Evolutionary conservation across 2,329 filamentous ascomycete genomes (phyloP).

Genomic region (Dothiorella sarmentorum): DNA sequence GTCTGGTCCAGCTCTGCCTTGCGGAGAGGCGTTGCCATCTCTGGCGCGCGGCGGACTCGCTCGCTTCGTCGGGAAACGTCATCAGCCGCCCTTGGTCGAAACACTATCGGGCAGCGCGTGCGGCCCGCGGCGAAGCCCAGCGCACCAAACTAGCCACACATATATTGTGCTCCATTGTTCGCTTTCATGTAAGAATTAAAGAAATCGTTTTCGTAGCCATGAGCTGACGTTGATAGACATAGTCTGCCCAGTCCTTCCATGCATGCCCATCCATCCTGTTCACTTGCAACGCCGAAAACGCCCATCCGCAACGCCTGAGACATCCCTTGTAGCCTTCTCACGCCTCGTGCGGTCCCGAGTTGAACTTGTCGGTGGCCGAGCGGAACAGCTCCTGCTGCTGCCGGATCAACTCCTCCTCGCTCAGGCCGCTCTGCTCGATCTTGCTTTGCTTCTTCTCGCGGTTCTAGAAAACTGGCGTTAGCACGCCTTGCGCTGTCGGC

Average conservation of each 20-base stretch:
- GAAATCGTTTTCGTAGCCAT: constrained; percentile 2
- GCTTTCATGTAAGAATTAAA: not conserved
- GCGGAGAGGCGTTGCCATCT: not conserved
- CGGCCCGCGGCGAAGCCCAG: not conserved
- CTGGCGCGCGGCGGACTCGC: not conserved
- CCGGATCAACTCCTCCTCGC: constrained; percentile 81
- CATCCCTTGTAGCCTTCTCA: not conserved
- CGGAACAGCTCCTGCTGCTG: constrained; percentile 92
- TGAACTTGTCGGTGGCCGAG: constrained; percentile 70
- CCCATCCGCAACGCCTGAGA: constrained; percentile 13
- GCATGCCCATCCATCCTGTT: not conserved
- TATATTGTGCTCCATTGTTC: not conserved
- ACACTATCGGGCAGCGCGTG: not conserved
- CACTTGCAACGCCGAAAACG: constrained; percentile 12
- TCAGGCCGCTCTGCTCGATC: constrained; percentile 89
- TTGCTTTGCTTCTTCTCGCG: constrained; percentile 97
- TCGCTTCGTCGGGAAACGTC: constrained; percentile 15
- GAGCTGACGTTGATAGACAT: not conserved
- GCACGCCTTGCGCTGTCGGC: constrained; percentile 14
- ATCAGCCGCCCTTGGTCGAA: constrained; percentile 6
- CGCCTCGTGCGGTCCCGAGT: constrained; percentile 45
- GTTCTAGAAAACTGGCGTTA: constrained; percentile 53
- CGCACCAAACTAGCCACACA: not conserved
- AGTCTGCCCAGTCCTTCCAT: not conserved
- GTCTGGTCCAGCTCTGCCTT: constrained; percentile 5